A percentile compares a stretch with the other conserved stretches of the same genome.
Evolutionary conservation across 352 stramenopile genomes (phyloP).

Genomic region (Albugo candida): DNA sequence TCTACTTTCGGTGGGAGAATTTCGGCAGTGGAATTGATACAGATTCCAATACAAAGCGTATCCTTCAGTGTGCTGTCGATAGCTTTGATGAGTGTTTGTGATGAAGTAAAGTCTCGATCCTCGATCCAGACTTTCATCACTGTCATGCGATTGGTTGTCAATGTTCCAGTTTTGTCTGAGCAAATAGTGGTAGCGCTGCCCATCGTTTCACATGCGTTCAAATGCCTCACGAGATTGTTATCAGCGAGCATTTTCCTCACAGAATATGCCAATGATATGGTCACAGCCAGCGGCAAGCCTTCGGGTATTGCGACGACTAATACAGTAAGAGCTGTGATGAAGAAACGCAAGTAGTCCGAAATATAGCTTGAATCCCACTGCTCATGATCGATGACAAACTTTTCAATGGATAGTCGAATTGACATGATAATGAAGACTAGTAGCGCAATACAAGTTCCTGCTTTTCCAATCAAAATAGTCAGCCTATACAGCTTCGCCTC

Average conservation of each 20-base stretch:
- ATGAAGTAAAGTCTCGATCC: conserved; percentile 22
- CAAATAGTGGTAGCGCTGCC: conserved; percentile 85
- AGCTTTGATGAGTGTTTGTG: conserved; percentile 8
- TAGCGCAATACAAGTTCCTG: conserved; percentile 26
- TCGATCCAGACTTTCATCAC: conserved; percentile 69
- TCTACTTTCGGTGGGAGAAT: conserved; percentile 25
- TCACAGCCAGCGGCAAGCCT: conserved; percentile 91
- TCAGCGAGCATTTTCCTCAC: conserved; percentile 77
- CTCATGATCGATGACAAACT: conserved; percentile 12
- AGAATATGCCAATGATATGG: conserved; percentile 89
- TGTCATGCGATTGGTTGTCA: conserved; percentile 94
- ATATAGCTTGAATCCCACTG: conserved; percentile 16
- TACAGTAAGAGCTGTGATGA: conserved; percentile 60
- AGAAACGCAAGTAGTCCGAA: conserved; percentile 28
- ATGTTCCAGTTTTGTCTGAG: conserved; percentile 90
- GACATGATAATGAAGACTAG: conserved; percentile 43
- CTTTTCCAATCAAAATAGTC: conserved; percentile 36
- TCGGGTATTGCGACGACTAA: conserved; percentile 92
- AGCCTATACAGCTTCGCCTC: conserved; percentile 44
- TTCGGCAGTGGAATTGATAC: conserved; percentile 36
- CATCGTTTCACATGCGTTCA: conserved; percentile 81
- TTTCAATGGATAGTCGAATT: conserved; percentile 24
- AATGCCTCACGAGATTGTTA: conserved; percentile 72
- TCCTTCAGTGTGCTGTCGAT: conserved; percentile 19
- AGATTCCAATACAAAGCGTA: conserved; percentile 20